These are phyloP conservation scores for Galeopsis tetrahit DNA, from an alignment of 257 asterid genomes.

Conservation along the genomic window DNA sequence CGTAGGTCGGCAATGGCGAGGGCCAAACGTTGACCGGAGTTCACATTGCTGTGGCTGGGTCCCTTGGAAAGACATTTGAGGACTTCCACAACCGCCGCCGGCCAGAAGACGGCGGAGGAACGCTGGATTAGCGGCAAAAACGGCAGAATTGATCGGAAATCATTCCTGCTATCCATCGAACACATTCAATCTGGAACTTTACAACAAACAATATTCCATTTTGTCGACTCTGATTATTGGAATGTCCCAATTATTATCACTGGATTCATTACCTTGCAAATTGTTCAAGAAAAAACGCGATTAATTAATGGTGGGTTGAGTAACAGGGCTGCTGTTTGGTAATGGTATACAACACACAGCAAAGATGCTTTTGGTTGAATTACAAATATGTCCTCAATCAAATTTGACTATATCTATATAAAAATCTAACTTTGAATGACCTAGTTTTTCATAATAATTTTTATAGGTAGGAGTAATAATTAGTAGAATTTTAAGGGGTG, in stretches of 20 bases:
- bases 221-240: not conserved
- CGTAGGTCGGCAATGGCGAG: slow-evolving; percentile 65
- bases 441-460: too few relatives aligned
- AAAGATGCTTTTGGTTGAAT: too few relatives aligned
- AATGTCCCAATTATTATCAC: not conserved
- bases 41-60: slow-evolving; percentile 64
- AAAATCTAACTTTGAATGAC: too few relatives aligned
- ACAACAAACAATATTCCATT: not conserved
- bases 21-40: slow-evolving; percentile 61
- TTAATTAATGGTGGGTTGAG: too few relatives aligned
- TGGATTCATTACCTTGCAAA: too few relatives aligned
- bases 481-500: too few relatives aligned
- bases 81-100: slow-evolving; percentile 59
- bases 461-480: too few relatives aligned
- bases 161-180: slow-evolving; percentile 35
- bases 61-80: slow-evolving; percentile 63
- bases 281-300: too few relatives aligned
- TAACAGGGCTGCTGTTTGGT: too few relatives aligned
- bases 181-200: not conserved
- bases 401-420: too few relatives aligned
- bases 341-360: too few relatives aligned
- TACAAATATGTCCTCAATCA: too few relatives aligned
- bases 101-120: slow-evolving; percentile 64
- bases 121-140: slow-evolving; percentile 53
- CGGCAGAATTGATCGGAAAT: slow-evolving; percentile 54